A percentile compares a stretch with the other conserved stretches of the same genome.
phyloP scores from a whole-genome alignment of 805 yeast species.

The Cyberlindnera maritima region DNA sequence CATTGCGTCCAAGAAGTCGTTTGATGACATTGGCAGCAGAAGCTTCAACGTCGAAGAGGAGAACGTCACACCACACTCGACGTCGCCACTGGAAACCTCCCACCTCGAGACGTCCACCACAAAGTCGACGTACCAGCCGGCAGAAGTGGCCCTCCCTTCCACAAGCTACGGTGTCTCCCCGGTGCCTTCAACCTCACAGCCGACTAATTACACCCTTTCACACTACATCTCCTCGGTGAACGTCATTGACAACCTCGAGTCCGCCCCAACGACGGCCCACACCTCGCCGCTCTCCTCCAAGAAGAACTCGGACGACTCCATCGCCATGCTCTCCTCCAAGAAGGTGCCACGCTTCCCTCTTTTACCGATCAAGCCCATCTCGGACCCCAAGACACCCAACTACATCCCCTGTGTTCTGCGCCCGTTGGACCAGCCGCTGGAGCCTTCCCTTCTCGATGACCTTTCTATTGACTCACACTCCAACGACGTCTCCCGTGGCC shows the following conservation, averaged over 20 bases:
- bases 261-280: constrained; percentile 1
- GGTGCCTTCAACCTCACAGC: constrained; percentile 14
- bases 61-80: not conserved
- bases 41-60: not conserved
- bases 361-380: constrained; percentile 53
- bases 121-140: constrained; percentile 20
- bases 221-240: constrained; percentile 13
- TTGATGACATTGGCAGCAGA: constrained; percentile 13
- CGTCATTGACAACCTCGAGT: constrained; percentile 14
- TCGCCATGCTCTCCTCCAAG: constrained; percentile 12
- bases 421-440: constrained; percentile 24
- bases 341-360: constrained; percentile 20
- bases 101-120: not conserved
- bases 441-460: not conserved
- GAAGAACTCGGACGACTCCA: constrained; percentile 24
- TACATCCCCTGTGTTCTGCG: constrained; percentile 78
- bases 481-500: constrained; percentile 36
- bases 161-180: constrained; percentile 8
- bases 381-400: constrained; percentile 69
- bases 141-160: constrained; percentile 19
- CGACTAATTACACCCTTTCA: constrained; percentile 12
- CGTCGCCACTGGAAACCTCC: not conserved
- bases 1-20: constrained; percentile 11
- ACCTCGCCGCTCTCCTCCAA: constrained; percentile 22
- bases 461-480: constrained; percentile 5